Base-by-base conservation (phyloP, 306 rosid species). In the Betula pendula region DNA sequence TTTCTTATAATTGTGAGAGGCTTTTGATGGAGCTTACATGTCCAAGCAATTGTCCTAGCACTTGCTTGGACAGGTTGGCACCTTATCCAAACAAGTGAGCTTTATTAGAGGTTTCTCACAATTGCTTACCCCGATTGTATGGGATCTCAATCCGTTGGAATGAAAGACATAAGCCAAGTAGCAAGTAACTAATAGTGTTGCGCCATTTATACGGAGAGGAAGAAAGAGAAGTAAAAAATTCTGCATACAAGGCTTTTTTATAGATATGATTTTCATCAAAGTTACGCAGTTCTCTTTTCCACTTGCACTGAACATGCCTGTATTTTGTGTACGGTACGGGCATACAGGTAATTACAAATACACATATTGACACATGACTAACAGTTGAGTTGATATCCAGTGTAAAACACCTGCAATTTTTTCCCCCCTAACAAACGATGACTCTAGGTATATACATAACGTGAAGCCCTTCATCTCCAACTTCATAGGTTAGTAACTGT, bases 401-500 rank as follows among this genome's bases (percentile, higher is more conserved):
- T 22, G 17, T 59, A 29, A 17, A 58, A 29, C n/a, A 59, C 67
- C 67, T 59, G 16, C 27, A 59, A 25, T 25, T 13, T 65, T 35
- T 38, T 2, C 2, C 27, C 48, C n/a, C 48, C 17, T 3, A 22
- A 65, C 15, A 65, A 65, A 55, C 16, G 6, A 35, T 19, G 70
- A 35, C 14, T 40, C 45, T 19, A 17, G 25, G 20, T 66, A 38
- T 66, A 66, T 66, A 66, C 70, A 66, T 38, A 8, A 66, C 29
- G 16, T 66, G 70, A 66, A 19, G 17, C 25, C 17, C 70, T 66
- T 66, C 48, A 72, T 82, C 78, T 25, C 78, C 71, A 70, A 62
- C 76, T 65, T 74, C 66, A 66, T 71, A 75, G 70, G 73, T 60
- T 43, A 71, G 58, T 71, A 69, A 66, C 72, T 76, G 80, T 73